These are phyloP conservation scores for Delphinella strobiligena DNA, from an alignment of 2,329 filamentous ascomycete genomes.

Conservation along the genomic window DNA sequence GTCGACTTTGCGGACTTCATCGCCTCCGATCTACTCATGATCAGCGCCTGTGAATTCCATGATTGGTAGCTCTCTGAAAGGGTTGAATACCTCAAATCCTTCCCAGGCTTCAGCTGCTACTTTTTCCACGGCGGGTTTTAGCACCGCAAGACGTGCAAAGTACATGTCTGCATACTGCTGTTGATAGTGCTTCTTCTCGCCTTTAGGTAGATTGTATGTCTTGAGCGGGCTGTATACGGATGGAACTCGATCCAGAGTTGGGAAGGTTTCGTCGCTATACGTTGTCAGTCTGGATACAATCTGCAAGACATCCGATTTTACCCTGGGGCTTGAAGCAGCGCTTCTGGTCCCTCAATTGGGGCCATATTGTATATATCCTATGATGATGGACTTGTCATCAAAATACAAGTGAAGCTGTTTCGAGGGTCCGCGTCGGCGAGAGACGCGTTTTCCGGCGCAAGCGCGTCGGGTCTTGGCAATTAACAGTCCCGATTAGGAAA, in stretches of 20 bases:
- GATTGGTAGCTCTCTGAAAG: not conserved
- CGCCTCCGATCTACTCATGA: constrained; percentile 51
- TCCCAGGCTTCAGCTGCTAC: constrained; percentile 67
- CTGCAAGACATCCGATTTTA: not conserved
- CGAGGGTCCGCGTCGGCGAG: constrained; percentile 1
- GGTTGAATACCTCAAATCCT: constrained; percentile 45
- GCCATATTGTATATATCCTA: constrained; percentile 3
- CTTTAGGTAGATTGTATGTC: constrained; percentile 60
- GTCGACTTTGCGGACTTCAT: constrained; percentile 64
- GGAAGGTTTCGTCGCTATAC: constrained; percentile 4
- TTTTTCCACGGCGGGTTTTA: constrained; percentile 72
- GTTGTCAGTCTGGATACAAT: not conserved
- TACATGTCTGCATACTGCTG: constrained; percentile 98
- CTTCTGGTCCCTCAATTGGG: constrained; percentile 5
- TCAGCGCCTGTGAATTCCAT: constrained; percentile 3
- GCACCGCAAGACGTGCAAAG: constrained; percentile 75
- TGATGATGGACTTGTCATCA: no score
- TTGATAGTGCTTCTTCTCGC: constrained; percentile 58
- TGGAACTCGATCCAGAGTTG: constrained; percentile 39
- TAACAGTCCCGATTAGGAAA: not conserved
- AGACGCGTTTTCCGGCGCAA: constrained; percentile 4
- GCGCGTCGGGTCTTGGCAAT: not conserved
- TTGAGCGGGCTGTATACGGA: constrained; percentile 62
- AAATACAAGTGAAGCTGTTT: no score
- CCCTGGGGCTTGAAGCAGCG: constrained; percentile 11